Conservation (phyloP, 257 asterid species). For the Jaltomata sinuosa region DNA sequence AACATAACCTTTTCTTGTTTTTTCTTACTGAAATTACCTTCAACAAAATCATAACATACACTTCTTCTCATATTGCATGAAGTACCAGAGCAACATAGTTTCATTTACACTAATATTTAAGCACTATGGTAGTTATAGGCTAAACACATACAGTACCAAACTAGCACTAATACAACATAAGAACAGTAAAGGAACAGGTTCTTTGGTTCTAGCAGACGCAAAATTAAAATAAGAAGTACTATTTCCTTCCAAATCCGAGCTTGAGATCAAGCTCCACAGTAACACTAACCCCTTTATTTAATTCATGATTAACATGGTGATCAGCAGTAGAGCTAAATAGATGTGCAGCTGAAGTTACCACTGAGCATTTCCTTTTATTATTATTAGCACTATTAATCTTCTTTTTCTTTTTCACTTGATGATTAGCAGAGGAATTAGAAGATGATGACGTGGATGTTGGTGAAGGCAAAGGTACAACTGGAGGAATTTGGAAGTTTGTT, state of each 20-base stretch:
- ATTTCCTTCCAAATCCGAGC: conserved; percentile 1
- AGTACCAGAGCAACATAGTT: not conserved
- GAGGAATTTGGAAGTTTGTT: conserved; percentile 56
- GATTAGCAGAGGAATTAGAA: conserved; percentile 8
- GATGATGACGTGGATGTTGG: conserved; percentile 4
- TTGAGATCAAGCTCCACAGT: conserved; percentile 54
- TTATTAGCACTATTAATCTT: not conserved
- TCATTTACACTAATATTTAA: not conserved
- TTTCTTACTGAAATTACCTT: not conserved
- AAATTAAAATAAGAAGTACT: no score
- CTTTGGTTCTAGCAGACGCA: no score
- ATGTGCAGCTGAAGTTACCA: conserved; percentile 51
- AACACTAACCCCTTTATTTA: conserved; percentile 2
- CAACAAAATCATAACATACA: not conserved
- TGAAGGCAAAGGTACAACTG: conserved; percentile 32
- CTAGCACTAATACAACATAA: not conserved
- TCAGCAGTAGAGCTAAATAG: conserved; percentile 28
- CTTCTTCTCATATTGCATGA: not conserved
- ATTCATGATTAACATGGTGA: not conserved
- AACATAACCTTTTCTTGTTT: not conserved
- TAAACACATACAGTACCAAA: not conserved
- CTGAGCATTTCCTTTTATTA: conserved; percentile 31
- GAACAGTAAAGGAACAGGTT: not conserved
- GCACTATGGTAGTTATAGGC: not conserved
- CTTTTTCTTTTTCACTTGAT: conserved; percentile 1